Percentiles rank a stretch among this genome's conserved stretches.
phyloP scores from a whole-genome alignment of 2,329 filamentous ascomycete species.

The Paraphaeosphaeria sporulosa region DNA sequence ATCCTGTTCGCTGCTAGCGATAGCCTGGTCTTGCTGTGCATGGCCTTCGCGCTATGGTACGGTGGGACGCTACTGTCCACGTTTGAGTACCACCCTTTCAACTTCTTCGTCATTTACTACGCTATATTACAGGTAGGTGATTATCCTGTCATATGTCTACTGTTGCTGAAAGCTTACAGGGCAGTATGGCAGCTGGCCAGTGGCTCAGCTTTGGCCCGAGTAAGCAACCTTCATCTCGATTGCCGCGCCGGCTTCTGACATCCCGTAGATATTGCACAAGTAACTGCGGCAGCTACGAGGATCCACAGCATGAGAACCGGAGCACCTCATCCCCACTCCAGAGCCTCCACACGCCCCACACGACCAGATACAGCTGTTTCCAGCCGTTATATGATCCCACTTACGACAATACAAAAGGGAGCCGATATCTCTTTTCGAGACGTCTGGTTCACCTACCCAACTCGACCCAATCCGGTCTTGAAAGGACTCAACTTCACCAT shows the following conservation, averaged over 20 bases:
- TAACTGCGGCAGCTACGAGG: conserved; percentile 29
- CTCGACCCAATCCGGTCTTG: conserved; percentile 85
- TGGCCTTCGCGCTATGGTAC: conserved; percentile 43
- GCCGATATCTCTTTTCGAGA: conserved; percentile 75
- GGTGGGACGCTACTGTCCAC: conserved; percentile 31
- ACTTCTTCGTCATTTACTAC: conserved; percentile 37
- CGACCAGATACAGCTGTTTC: conserved; percentile 3
- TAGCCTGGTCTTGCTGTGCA: conserved; percentile 68
- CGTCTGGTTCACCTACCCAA: conserved; percentile 91
- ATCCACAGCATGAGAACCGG: conserved; percentile 22
- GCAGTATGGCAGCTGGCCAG: conserved; percentile 34
- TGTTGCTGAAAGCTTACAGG: conserved; percentile 8
- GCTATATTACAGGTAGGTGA: conserved; percentile 28
- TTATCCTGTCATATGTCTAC: not conserved
- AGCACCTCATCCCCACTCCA: conserved; percentile 1
- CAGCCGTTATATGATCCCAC: conserved; percentile 11
- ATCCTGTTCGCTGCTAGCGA: conserved; percentile 46
- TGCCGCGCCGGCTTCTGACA: conserved; percentile 9
- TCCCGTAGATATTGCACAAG: conserved; percentile 34
- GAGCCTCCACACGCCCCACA: conserved; percentile 8
- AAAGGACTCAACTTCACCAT: conserved; percentile 44
- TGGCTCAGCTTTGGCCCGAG: conserved; percentile 39
- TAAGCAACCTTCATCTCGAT: conserved; percentile 18
- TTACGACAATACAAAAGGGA: conserved; percentile 10
- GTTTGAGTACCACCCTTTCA: conserved; percentile 23